Evolutionary conservation across 345 rosid species (phyloP).

Genomic region (Eucalyptus curtisii): DNA sequence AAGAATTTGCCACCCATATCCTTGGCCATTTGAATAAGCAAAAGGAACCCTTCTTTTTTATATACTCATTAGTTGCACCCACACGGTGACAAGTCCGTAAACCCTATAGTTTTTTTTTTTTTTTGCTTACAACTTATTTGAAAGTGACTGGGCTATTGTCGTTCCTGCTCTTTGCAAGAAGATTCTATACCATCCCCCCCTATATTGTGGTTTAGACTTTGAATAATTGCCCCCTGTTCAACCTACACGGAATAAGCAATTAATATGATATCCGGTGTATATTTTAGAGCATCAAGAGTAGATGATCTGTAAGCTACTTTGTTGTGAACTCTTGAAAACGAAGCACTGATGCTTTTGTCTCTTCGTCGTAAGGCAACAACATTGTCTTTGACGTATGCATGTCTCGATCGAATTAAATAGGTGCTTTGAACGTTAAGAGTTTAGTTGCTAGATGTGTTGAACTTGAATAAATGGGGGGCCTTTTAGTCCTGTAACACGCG

Average conservation of each 20-base stretch:
- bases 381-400: conserved; percentile 14
- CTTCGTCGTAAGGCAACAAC: conserved; percentile 18
- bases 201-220: conserved; percentile 53
- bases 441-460: not conserved
- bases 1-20: not conserved
- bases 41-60: not conserved
- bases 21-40: not conserved
- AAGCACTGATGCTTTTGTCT: conserved; percentile 17
- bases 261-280: not conserved
- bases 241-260: conserved; percentile 11
- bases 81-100: not conserved
- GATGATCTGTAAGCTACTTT: not conserved
- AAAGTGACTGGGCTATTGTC: not conserved
- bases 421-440: conserved; percentile 20
- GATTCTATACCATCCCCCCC: conserved; percentile 6
- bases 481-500: not conserved
- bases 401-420: conserved; percentile 8
- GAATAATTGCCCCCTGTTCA: conserved; percentile 52
- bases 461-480: not conserved
- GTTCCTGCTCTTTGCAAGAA: not conserved
- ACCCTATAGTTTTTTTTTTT: not conserved
- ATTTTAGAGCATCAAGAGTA: not conserved
- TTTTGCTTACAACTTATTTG: not conserved
- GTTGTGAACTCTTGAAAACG: conserved; percentile 9
- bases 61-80: not conserved